Conservation (phyloP, 768 basidiomycete genomes). For the Boletus vermiculosoides region DNA sequence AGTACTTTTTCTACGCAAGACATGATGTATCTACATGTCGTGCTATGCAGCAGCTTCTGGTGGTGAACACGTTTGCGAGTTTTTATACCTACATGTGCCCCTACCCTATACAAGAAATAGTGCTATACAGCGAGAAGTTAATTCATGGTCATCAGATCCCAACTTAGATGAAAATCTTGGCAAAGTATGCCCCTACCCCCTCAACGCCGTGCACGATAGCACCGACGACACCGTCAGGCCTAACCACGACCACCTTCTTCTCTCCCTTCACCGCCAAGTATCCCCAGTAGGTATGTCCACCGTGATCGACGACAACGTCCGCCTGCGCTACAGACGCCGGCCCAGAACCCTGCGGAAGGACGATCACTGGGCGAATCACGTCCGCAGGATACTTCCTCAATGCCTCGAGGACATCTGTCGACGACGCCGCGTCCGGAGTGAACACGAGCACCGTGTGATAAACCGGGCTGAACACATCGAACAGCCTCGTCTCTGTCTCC, state of each 20-base stretch:
- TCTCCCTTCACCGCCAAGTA: conserved; percentile 36
- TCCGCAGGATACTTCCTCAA: conserved; percentile 4
- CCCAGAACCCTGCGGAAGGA: conserved; percentile 10
- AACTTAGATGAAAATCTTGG: conserved; percentile 14
- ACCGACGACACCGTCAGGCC: conserved; percentile 49
- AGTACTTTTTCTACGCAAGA: too few species aligned
- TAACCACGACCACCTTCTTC: conserved; percentile 35
- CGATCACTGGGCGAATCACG: conserved; percentile 8
- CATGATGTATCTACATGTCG: too few species aligned
- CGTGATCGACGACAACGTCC: conserved; percentile 37
- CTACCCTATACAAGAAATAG: too few species aligned
- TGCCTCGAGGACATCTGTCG: conserved; percentile 6
- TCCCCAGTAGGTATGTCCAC: conserved; percentile 39
- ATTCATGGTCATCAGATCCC: neutral
- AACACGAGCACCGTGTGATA: conserved; percentile 34
- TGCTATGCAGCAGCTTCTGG: too few species aligned
- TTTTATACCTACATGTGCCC: too few species aligned
- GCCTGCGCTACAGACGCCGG: conserved; percentile 16
- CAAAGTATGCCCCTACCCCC: conserved; percentile 20
- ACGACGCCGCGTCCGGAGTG: conserved; percentile 1
- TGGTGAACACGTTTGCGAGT: too few species aligned
- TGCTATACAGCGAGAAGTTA: neutral
- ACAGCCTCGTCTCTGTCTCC: conserved; percentile 14
- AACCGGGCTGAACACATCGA: conserved; percentile 22
- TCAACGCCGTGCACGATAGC: conserved; percentile 20